These are phyloP conservation scores for Litsea cubeba DNA, from an alignment of 164 flowering plant genomes.

Conservation along the genomic window DNA sequence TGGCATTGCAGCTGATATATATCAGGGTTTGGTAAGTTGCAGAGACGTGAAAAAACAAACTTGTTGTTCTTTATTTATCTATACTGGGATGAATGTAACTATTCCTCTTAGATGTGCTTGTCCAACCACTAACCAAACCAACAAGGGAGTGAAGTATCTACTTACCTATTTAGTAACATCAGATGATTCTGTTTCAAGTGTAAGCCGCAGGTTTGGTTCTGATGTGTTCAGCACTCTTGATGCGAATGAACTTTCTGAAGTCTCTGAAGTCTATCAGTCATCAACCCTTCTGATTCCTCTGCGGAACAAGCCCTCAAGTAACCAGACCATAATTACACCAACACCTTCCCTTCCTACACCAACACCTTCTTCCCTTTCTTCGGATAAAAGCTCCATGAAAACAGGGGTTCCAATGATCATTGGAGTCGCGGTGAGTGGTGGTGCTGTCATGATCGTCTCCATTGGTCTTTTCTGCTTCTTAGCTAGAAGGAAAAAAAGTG, in stretches of 20 bases:
- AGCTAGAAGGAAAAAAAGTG: too few species aligned
- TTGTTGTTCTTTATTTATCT: constrained; percentile 11
- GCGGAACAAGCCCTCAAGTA: constrained; percentile 21
- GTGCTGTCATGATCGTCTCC: too few species aligned
- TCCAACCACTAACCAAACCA: constrained; percentile 54
- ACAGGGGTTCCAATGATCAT: too few species aligned
- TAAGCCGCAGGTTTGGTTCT: constrained; percentile 41
- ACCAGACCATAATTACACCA: constrained; percentile 19
- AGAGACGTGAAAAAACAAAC: constrained; percentile 41
- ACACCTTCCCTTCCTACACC: too few species aligned
- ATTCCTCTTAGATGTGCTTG: constrained; percentile 82
- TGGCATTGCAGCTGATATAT: constrained; percentile 48
- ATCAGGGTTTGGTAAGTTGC: constrained; percentile 65
- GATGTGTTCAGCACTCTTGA: constrained; percentile 19
- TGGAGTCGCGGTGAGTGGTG: too few species aligned
- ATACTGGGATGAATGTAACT: constrained; percentile 16
- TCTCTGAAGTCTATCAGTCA: constrained; percentile 32
- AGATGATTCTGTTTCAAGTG: constrained; percentile 27
- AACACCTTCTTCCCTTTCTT: too few species aligned
- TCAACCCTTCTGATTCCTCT: constrained; percentile 57
- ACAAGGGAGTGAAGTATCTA: constrained; percentile 41
- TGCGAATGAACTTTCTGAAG: constrained; percentile 37
- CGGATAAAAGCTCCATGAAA: too few species aligned
- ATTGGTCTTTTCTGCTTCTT: too few species aligned
- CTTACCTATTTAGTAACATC: constrained; percentile 36